Evolutionary conservation across 345 rosid species (phyloP).

Genomic region (Eutrema yunnanense): DNA sequence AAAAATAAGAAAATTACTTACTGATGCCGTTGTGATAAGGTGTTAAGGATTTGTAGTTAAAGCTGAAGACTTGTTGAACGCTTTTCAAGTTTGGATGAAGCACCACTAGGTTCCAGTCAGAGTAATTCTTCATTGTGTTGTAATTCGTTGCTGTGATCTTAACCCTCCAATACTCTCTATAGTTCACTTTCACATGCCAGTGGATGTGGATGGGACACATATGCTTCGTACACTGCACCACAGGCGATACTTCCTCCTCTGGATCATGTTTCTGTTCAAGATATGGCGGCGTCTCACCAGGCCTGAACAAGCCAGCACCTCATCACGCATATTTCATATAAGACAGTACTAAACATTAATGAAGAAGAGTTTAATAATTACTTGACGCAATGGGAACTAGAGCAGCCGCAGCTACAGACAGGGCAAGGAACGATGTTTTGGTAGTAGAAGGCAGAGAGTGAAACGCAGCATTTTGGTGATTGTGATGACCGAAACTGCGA

Average conservation of each 20-base stretch:
- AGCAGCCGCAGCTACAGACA: slow-evolving; percentile 69
- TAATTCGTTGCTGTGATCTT: slow-evolving; percentile 60
- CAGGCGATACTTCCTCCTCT: slow-evolving; percentile 27
- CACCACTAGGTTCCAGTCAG: slow-evolving; percentile 75
- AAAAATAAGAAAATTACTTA: slow-evolving; percentile 25
- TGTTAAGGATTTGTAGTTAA: slow-evolving; percentile 58
- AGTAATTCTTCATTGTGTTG: slow-evolving; percentile 58
- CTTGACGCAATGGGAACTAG: slow-evolving; percentile 45
- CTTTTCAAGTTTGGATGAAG: slow-evolving; percentile 67
- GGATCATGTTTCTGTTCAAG: slow-evolving; percentile 42
- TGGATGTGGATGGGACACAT: slow-evolving; percentile 77
- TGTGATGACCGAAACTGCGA: slow-evolving; percentile 58
- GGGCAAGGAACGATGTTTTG: slow-evolving; percentile 64
- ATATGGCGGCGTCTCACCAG: slow-evolving; percentile 34
- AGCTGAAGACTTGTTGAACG: slow-evolving; percentile 61
- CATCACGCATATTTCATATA: neutral
- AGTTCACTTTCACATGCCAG: slow-evolving; percentile 90
- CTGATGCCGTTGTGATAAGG: slow-evolving; percentile 42
- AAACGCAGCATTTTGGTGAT: slow-evolving; percentile 78
- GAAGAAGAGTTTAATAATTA: slow-evolving; percentile 8
- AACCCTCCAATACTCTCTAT: slow-evolving; percentile 70
- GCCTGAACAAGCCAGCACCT: slow-evolving; percentile 26
- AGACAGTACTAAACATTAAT: neutral
- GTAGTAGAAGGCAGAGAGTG: slow-evolving; percentile 71
- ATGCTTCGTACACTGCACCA: slow-evolving; percentile 58